Base-by-base conservation (phyloP, 805 yeast species). In the Starmerella roubikii region DNA sequence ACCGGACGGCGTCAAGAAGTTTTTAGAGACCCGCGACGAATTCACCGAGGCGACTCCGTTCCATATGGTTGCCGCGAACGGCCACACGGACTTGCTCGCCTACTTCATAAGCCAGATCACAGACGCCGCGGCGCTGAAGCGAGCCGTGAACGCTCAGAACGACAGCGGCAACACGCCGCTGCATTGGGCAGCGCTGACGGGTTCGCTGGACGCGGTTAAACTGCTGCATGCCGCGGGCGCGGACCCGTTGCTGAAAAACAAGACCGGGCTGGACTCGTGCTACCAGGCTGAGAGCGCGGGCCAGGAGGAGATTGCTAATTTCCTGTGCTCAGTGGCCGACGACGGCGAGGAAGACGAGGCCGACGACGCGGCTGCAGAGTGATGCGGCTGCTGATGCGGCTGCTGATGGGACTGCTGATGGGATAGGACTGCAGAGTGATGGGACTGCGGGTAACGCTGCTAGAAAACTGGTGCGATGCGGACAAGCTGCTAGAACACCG, bases 1-100 rank as follows among this genome's bases (percentile, higher is more conserved):
- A 38, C 37, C 39, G 11, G 46, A 52, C 22, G 50, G 50, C 18
- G 46, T 49, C 15, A 42, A 33, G 8, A 38, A 42, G 13, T 64
- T 50, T 62, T 71, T 37, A 69, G 72, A 35, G 67, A 75, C 79
- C 48, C 65, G 67, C 46, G 94, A 86, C 49, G 76, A 74, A 34
- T 64, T 57, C 38, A 68, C 86, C 2, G 57, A 67, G 29, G 72
- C 81, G 37, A 82, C 94, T 0, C 79, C 94, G 7, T 62, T 91
- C 35, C 99, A 91, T 56, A 82, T 83, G 86, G 96, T 97, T 0
- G 76, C 93, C 19, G 98, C 93, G 21, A 91, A 91, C 60, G 98
- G 96, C 1, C 93, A 88, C 56, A 47, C 64, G 4, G 85, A 76
- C 23, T 73, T 76, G 3, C 71, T 81, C 20, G 60, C 70, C 51